Evolutionary conservation across 345 rosid species (phyloP), one percentile per base, ranked within the genome.

Genomic region (Camelina hispida): DNA sequence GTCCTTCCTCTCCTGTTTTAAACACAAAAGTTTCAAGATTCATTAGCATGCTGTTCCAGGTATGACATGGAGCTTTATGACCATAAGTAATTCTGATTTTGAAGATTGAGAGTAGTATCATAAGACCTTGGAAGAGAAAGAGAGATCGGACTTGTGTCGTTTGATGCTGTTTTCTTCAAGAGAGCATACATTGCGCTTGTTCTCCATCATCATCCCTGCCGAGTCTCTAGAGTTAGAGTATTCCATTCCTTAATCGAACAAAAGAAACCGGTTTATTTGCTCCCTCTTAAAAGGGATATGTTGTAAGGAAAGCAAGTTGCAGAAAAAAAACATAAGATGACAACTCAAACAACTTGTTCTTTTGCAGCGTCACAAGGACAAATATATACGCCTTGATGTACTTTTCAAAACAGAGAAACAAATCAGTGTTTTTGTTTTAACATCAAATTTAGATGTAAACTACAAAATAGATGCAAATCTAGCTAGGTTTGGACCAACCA

Each of bases 1-100:
- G 78, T 90, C 97, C 42, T 95, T 95, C 81, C 84, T 82, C 79
- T 95, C 99, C 99, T 95, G 69, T 72, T 78, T 64, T 8, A n/a
- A 53, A 58, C 80, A 52, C 47, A 66, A 83, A 23, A 78, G 65
- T 37, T 66, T 4, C 46, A 61, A 46, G 55, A 22, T 52, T 23
- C 52, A 23, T 54, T 44, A 61, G 28, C 71, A 61, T 20, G 25
- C 34, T 56, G 34, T 54, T 28, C 18, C 54, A 71, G 51, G 8
- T 38, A 59, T 15, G 68, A 2, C 6, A 9, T 6, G 13, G 11
- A 61, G 62, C 47, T 60, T 59, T 37, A 59, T 52, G 64, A 34
- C 3, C 68, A 50, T 52, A 17, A 60, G 15, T n/a, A 40, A 4
- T 42, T 12, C 18, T 11, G 16, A 7, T 30, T 63, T 14, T 14